Evolutionary conservation across 495 filamentous ascomycete genomes (phyloP), one percentile per base, ranked within the genome.

Genomic region (Neurospora sp.): DNA sequence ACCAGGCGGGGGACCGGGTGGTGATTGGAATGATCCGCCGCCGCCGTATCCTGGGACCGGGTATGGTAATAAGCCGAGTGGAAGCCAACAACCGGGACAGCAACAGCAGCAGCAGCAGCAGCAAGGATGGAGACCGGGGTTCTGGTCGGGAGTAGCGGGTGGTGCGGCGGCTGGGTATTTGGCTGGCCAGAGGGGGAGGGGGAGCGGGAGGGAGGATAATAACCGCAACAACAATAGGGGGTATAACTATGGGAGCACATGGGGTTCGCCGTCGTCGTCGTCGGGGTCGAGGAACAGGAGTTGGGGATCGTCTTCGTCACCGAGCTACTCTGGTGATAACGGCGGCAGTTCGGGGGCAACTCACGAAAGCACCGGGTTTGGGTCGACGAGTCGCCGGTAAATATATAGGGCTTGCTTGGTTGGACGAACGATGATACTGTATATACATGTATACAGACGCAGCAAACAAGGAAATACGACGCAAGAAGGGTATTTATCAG

Each of bases 291-390:
- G 75, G 14, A 40, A 68, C 11, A 73, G 75, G 31, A 65, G 69
- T 20, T 53, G 70, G 39, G 74, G 73, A 69, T 71, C 79, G 73
- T 69, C 79, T 71, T 74, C 82, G 6, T 74, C 73, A 69, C 77
- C 81, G 14, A 77, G 78, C 38, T 80, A 82, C 11, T 76, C 81
- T 22, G 11, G 46, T 1, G 44, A 78, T 78, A n/a, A 83, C 81
- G 71, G 77, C 76, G 39, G 82, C 39, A 80, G 79, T 5, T 83
- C 85, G 44, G 82, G 89, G 20, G 78, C 88, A 72, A 59, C 48
- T 11, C 87, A 92, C 75, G 87, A 93, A 73, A 94, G 91, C 75
- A 97, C 94, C 8, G 96, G 96, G 1, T 98, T 96, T 83, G 96
- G 96, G 8, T 93, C 93, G 14, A 97, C 94, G 0, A 89, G 86